Conservation (phyloP, 2,329 filamentous ascomycete genomes). For the Ophioceras dolichostomum region DNA sequence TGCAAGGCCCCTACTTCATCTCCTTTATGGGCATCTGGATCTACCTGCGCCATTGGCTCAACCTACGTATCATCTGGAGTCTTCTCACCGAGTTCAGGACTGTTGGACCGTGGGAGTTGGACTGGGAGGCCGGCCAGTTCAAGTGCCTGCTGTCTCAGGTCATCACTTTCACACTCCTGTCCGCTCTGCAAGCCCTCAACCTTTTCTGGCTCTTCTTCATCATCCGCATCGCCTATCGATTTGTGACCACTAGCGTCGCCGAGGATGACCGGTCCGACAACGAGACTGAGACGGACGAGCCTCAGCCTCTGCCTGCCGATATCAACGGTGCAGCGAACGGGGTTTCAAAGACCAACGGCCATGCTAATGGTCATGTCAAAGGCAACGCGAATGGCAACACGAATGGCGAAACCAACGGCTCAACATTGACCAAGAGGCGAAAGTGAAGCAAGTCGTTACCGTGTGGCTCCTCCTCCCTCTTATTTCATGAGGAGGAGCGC, state of each 20-base stretch:
- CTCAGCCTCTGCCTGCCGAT: no score
- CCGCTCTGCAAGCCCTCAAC: constrained; percentile 61
- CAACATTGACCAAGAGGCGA: no score
- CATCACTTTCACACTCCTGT: constrained; percentile 54
- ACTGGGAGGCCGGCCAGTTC: constrained; percentile 68
- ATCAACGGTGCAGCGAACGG: no score
- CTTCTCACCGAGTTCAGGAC: constrained; percentile 65
- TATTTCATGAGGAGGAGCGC: no score
- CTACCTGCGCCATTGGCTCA: constrained; percentile 80
- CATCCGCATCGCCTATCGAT: constrained; percentile 60
- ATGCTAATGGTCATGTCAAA: neutral
- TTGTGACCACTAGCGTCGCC: constrained; percentile 46
- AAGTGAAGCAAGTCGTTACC: neutral
- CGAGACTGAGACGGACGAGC: constrained; percentile 40
- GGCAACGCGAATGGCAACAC: constrained; percentile 8
- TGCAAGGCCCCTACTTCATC: constrained; percentile 77
- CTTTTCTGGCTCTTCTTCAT: constrained; percentile 76
- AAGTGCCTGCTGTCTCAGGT: constrained; percentile 60
- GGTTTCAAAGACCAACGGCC: constrained; percentile 4
- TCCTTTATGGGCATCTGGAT: constrained; percentile 76
- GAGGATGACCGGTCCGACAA: constrained; percentile 62
- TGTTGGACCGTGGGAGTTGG: constrained; percentile 60
- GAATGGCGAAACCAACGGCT: constrained; percentile 14
- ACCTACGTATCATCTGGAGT: constrained; percentile 64
- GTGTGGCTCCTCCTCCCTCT: neutral